Conservation (phyloP, 495 filamentous ascomycete species). For the Podospora comata region DNA sequence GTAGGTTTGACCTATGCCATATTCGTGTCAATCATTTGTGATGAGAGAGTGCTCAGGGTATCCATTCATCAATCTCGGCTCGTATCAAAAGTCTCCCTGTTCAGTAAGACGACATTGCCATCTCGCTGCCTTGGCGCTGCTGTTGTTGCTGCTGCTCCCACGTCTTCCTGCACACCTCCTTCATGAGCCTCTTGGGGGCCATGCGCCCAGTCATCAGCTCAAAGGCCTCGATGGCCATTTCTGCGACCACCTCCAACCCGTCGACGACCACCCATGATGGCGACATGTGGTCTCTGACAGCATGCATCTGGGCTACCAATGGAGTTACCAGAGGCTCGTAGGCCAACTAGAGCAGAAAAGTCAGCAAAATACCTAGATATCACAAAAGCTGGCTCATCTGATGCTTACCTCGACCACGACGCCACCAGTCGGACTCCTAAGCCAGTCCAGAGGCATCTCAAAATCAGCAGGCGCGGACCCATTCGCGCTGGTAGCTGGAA, state of each 20-base stretch:
- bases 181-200: constrained; percentile 72
- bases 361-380: not conserved
- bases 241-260: constrained; percentile 72
- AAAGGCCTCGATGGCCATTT: constrained; percentile 81
- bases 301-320: constrained; percentile 57
- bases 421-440: constrained; percentile 72
- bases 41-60: not conserved
- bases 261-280: constrained; percentile 76
- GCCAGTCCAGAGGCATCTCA: constrained; percentile 70
- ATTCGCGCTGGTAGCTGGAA: constrained; percentile 64
- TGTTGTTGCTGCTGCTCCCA: constrained; percentile 41
- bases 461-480: constrained; percentile 67
- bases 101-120: not conserved
- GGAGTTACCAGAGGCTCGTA: constrained; percentile 74
- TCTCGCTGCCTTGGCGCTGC: not conserved
- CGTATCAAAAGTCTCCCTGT: not conserved
- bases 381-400: not conserved
- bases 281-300: constrained; percentile 55
- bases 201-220: constrained; percentile 80
- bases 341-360: constrained; percentile 49
- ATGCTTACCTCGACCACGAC: constrained; percentile 66
- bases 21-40: too few relatives aligned
- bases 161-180: constrained; percentile 44
- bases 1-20: too few relatives aligned
- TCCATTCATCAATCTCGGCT: not conserved